phyloP scores from a whole-genome alignment of 371 early-diverging fungal species.

The Rhizopus sp. region DNA sequence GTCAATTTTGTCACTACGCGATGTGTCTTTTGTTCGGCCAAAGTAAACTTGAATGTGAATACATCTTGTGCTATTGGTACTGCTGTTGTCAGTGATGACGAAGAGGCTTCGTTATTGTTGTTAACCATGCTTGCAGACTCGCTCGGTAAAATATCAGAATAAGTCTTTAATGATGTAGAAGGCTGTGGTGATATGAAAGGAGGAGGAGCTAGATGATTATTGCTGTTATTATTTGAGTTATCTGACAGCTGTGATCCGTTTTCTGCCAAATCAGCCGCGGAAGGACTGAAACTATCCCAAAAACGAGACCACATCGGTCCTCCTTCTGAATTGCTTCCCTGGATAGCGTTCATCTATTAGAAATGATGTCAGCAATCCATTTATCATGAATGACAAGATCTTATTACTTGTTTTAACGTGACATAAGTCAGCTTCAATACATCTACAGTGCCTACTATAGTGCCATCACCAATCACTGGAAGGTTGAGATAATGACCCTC shows the following conservation, averaged over 20 bases:
- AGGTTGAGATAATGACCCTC: slow-evolving; percentile 86
- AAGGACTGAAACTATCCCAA: slow-evolving; percentile 48
- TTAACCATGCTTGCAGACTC: slow-evolving; percentile 51
- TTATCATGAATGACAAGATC: background rate
- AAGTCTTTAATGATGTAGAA: slow-evolving; percentile 41
- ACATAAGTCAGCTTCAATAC: slow-evolving; percentile 89
- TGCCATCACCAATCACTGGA: slow-evolving; percentile 84
- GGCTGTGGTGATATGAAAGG: slow-evolving; percentile 42
- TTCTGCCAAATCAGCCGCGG: slow-evolving; percentile 49
- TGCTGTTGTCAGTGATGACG: slow-evolving; percentile 21
- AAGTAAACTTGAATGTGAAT: slow-evolving; percentile 83
- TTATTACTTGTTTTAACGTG: slow-evolving; percentile 37
- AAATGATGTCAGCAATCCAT: background rate
- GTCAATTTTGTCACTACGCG: slow-evolving; percentile 67
- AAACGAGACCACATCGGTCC: slow-evolving; percentile 51
- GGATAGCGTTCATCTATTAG: slow-evolving; percentile 35
- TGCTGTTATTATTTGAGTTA: slow-evolving; percentile 14
- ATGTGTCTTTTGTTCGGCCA: slow-evolving; percentile 64
- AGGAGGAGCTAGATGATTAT: slow-evolving; percentile 23
- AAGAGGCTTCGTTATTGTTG: slow-evolving; percentile 27
- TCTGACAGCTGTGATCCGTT: slow-evolving; percentile 45
- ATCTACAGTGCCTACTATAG: slow-evolving; percentile 87
- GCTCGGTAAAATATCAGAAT: slow-evolving; percentile 48
- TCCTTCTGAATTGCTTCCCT: slow-evolving; percentile 49
- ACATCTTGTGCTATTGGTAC: slow-evolving; percentile 12